A percentile compares a stretch with the other conserved stretches of the same genome.
These are phyloP conservation scores for Beta lomatogona DNA, from an alignment of 179 eudicot genomes.

Conservation along the genomic window DNA sequence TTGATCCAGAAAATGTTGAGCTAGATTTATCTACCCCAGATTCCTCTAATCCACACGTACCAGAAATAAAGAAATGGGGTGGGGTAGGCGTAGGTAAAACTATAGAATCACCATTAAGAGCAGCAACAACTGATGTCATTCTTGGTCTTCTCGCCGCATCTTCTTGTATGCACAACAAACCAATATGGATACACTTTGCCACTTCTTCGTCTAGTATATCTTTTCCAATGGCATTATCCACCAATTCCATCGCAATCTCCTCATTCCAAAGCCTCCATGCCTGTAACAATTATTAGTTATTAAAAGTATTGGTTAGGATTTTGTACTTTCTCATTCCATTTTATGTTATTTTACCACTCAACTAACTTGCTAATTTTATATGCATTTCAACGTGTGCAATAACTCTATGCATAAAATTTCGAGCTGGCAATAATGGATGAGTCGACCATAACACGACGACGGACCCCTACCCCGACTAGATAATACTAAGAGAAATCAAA, in stretches of 20 bases:
- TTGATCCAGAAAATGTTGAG: constrained; percentile 1
- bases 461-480: too few species aligned
- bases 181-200: constrained; percentile 49
- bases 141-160: constrained; percentile 42
- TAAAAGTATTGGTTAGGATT: too few species aligned
- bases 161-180: constrained; percentile 57
- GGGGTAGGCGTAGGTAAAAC: constrained; percentile 42
- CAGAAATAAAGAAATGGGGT: constrained; percentile 32
- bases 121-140: constrained; percentile 41
- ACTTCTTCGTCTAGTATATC: constrained; percentile 29
- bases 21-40: constrained; percentile 7
- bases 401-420: too few species aligned
- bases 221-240: constrained; percentile 35
- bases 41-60: constrained; percentile 13
- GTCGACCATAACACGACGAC: too few species aligned
- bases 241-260: constrained; percentile 27
- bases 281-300: constrained; percentile 22
- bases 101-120: constrained; percentile 37
- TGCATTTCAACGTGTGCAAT: too few species aligned
- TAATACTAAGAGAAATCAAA: too few species aligned
- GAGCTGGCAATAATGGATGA: too few species aligned
- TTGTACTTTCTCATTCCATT: too few species aligned
- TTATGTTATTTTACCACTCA: too few species aligned
- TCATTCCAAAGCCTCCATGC: constrained; percentile 56
- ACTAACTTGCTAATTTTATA: too few species aligned